These are phyloP conservation scores for Trichoderma arundinaceum DNA, from an alignment of 2,329 filamentous ascomycete species.

Conservation along the genomic window DNA sequence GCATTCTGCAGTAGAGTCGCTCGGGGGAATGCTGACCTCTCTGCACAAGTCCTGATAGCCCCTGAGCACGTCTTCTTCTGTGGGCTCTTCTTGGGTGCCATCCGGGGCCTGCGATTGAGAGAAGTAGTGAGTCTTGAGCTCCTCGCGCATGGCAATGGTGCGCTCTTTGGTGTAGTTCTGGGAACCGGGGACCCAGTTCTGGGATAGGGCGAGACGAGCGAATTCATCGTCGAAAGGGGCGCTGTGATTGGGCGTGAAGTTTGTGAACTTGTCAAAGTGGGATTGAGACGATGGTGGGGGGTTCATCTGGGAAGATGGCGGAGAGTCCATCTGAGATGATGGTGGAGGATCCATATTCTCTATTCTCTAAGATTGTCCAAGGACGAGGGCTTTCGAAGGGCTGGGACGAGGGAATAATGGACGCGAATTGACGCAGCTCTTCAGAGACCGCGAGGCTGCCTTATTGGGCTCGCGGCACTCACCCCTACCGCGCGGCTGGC, in stretches of 20 bases:
- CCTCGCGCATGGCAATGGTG: slow-evolving; percentile 42
- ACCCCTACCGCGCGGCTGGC: no score
- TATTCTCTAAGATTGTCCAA: no score
- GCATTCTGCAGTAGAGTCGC: slow-evolving; percentile 36
- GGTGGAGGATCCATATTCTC: background rate
- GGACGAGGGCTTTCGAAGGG: no score
- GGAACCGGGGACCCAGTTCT: slow-evolving; percentile 41
- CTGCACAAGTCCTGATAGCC: slow-evolving; percentile 40
- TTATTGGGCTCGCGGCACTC: no score
- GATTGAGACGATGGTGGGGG: slow-evolving; percentile 38
- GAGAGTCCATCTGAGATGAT: background rate
- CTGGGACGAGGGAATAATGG: background rate
- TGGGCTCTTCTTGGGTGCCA: slow-evolving; percentile 23
- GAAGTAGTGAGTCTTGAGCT: slow-evolving; percentile 42
- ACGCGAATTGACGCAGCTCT: background rate
- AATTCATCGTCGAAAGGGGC: slow-evolving; percentile 44
- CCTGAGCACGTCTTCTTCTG: slow-evolving; percentile 35
- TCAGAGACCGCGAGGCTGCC: no score
- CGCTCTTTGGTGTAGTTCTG: slow-evolving; percentile 34
- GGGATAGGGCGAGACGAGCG: slow-evolving; percentile 42
- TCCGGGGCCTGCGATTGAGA: background rate
- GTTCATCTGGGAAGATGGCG: slow-evolving; percentile 35
- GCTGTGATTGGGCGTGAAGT: slow-evolving; percentile 40
- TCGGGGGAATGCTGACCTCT: slow-evolving; percentile 38
- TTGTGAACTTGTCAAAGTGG: slow-evolving; percentile 41